Evolutionary conservation across 768 basidiomycete genomes (phyloP), one percentile per base, ranked within the genome.

Genomic region (Amanita polypyramis): DNA sequence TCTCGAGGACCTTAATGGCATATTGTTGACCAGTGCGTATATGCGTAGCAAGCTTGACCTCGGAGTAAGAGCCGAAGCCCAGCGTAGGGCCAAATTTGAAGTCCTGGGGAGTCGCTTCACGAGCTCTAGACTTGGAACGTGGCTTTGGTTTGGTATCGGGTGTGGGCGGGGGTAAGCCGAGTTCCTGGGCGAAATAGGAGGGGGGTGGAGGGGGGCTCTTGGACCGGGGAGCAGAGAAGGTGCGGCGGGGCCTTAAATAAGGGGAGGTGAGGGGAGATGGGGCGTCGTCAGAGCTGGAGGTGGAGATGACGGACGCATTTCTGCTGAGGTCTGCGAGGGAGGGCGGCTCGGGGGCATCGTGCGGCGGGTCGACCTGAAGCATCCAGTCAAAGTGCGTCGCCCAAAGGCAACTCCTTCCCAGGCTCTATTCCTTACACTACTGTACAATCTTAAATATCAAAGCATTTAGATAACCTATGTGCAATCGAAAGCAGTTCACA

Each of bases 41-140:
- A 49, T 79, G 69, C 33, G 68, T 73, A 38, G 72, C 82, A 25
- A 68, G 67, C 62, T 75, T 73, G 30, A 82, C 84, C 85, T 82
- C 84, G 17, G 85, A 88, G 60, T 87, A 91, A 8, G 85, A 85
- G 15, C 88, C 88, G 59, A 87, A 84, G 15, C 87, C 87, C 2
- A 90, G 70, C n/a, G 77, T 73, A 27, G 77, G 70, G 3, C 81
- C 80, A 56, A 89, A 84, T 49, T 77, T 73, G 58, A 88, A 88
- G 62, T 89, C 85, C 40, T 78, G 74, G 0, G 74, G 68, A 1
- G 71, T 67, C 4, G 69, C 67, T 21, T 49, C 47, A 8, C 47
- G 37, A 4, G 47, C 47, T 23, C 73, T 74, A 45, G 65, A 76
- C 39, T 69, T 65, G 12, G 73, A 57, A 17, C 64, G 55, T 2